A percentile compares a stretch with the other conserved stretches of the same genome.
These are phyloP conservation scores for Oxalis stricta DNA, from an alignment of 441 rosid species.

Conservation along the genomic window DNA sequence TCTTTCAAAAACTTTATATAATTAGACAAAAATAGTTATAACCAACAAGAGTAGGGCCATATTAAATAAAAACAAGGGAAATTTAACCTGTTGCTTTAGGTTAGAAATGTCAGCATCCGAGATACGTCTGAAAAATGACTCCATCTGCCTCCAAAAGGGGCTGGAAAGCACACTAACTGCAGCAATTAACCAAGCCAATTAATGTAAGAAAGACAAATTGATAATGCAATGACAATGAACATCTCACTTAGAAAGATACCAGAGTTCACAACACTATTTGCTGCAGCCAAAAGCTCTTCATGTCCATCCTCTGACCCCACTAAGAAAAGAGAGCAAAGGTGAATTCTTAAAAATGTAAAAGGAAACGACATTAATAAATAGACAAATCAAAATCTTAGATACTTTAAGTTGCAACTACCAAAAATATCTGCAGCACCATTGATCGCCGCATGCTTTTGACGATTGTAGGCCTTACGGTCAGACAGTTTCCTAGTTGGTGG, in stretches of 20 bases:
- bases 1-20: not conserved
- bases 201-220: constrained; percentile 7
- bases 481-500: constrained; percentile 94
- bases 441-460: constrained; percentile 55
- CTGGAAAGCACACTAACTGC: constrained; percentile 49
- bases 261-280: constrained; percentile 54
- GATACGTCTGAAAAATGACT: constrained; percentile 54
- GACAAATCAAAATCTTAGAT: constrained; percentile 7
- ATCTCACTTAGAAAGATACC: constrained; percentile 24
- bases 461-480: constrained; percentile 80
- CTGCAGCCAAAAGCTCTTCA: constrained; percentile 92
- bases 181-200: constrained; percentile 22
- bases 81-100: constrained; percentile 62
- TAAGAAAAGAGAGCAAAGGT: constrained; percentile 21
- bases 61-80: not conserved
- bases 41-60: not conserved
- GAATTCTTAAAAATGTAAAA: constrained; percentile 10
- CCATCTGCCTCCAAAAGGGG: constrained; percentile 84
- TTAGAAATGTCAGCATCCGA: constrained; percentile 56
- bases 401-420: constrained; percentile 40
- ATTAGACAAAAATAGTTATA: not conserved
- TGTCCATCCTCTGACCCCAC: constrained; percentile 84
- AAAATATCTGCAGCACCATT: constrained; percentile 68
- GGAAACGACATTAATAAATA: not conserved
- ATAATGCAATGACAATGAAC: constrained; percentile 6